phyloP scores from a whole-genome alignment of 208 protist genomes.

The Perkinsela sp. region DNA sequence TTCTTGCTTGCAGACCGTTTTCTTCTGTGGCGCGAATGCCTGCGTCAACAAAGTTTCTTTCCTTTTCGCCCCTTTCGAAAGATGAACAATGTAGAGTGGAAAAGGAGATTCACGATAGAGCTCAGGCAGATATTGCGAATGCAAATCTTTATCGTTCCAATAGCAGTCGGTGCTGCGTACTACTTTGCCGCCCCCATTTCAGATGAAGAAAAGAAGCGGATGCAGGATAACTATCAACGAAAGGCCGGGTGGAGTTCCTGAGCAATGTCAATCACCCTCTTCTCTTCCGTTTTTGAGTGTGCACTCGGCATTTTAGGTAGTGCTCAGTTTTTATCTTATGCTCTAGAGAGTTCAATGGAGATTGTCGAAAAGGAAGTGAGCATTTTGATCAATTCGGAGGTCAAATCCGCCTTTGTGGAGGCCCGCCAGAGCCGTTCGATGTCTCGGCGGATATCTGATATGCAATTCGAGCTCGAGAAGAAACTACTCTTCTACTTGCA shows the following conservation, averaged over 20 bases:
- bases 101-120: not conserved
- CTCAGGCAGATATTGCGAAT: not conserved
- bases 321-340: not conserved
- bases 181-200: not conserved
- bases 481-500: not conserved
- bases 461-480: not conserved
- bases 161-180: not conserved
- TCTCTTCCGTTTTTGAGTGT: not conserved
- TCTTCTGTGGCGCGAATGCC: no score
- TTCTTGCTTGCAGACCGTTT: no score
- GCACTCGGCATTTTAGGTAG: not conserved
- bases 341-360: not conserved
- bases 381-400: not conserved
- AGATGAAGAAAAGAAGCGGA: not conserved
- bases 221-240: not conserved
- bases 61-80: no score
- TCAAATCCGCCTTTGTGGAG: not conserved
- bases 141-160: not conserved
- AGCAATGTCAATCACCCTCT: not conserved
- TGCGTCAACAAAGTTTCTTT: no score
- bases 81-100: not conserved
- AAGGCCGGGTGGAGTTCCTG: not conserved
- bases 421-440: not conserved
- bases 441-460: not conserved
- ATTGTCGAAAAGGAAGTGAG: not conserved